Conservation (phyloP, 352 stramenopile genomes). For the Phytophthora uliginosa region DNA sequence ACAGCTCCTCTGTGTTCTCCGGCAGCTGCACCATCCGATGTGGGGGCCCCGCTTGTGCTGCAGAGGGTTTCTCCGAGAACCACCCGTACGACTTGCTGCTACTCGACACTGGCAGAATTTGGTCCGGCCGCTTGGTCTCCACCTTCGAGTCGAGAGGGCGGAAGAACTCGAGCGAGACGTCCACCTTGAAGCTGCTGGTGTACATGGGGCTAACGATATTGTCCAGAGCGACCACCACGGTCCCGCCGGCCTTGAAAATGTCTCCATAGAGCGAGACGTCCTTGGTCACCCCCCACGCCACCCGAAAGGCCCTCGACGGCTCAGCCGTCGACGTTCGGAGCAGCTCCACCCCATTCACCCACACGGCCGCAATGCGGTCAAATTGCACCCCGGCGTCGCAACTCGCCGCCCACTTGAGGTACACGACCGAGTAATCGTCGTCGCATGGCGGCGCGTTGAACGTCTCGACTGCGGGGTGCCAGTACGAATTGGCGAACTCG, state of each 20-base stretch:
- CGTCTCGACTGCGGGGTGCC: conserved; percentile 51
- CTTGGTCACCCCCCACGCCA: conserved; percentile 73
- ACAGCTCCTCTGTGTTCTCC: conserved; percentile 71
- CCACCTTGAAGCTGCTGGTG: conserved; percentile 74
- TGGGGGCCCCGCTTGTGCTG: conserved; percentile 35
- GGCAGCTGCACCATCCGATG: conserved; percentile 58
- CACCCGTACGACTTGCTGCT: conserved; percentile 63
- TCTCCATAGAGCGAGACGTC: conserved; percentile 73
- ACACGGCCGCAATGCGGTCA: conserved; percentile 80
- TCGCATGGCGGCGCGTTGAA: conserved; percentile 57
- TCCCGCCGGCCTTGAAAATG: conserved; percentile 55
- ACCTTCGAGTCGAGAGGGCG: conserved; percentile 30
- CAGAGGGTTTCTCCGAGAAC: conserved; percentile 70
- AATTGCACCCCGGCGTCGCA: conserved; percentile 66
- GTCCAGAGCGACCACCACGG: conserved; percentile 69
- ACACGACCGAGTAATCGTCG: conserved; percentile 58
- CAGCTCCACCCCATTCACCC: conserved; percentile 78
- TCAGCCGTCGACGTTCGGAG: conserved; percentile 83
- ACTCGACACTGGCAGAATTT: conserved; percentile 56
- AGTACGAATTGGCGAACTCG: conserved; percentile 69
- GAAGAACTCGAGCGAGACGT: conserved; percentile 70
- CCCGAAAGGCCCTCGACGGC: conserved; percentile 47
- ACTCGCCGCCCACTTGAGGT: conserved; percentile 62
- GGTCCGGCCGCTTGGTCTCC: conserved; percentile 43
- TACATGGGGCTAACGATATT: conserved; percentile 73